These are phyloP conservation scores for Austroboletus novae-zelandiae DNA, from an alignment of 1,284 basidiomycete species.

Conservation along the genomic window DNA sequence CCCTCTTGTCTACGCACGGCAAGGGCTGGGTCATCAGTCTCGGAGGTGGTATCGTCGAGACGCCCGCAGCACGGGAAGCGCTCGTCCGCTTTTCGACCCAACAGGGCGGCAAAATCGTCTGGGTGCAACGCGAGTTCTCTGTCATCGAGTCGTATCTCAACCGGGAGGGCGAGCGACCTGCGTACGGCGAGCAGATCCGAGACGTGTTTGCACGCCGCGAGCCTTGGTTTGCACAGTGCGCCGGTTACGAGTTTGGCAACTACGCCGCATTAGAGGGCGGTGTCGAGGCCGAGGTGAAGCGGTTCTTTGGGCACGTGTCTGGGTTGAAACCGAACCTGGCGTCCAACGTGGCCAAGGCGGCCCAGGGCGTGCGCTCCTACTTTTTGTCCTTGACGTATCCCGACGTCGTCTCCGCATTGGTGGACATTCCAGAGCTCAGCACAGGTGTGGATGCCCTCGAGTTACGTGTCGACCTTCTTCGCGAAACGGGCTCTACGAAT, in stretches of 20 bases:
- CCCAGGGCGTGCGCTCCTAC: conserved; percentile 68
- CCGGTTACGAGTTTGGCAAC: conserved; percentile 85
- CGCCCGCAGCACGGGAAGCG: conserved; percentile 66
- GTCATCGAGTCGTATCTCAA: conserved; percentile 79
- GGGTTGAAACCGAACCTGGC: conserved; percentile 70
- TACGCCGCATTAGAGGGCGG: conserved; percentile 45
- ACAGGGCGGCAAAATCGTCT: conserved; percentile 59
- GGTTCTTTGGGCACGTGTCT: conserved; percentile 90
- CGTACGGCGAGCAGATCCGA: conserved; percentile 81
- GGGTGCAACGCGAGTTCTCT: conserved; percentile 68
- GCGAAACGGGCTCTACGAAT: conserved; percentile 42
- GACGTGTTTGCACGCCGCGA: conserved; percentile 83
- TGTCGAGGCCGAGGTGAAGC: conserved; percentile 42
- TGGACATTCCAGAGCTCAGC: conserved; percentile 69
- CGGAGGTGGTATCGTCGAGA: conserved; percentile 97
- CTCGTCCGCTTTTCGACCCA: conserved; percentile 65
- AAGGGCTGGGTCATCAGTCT: conserved; percentile 81
- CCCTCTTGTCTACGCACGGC: conserved; percentile 56
- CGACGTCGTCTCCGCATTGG: conserved; percentile 72
- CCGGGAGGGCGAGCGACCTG: conserved; percentile 75
- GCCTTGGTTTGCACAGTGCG: conserved; percentile 88
- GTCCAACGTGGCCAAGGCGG: conserved; percentile 45
- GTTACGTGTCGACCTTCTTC: conserved; percentile 88
- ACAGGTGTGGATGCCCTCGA: conserved; percentile 93
- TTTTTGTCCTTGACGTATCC: conserved; percentile 95